Evolutionary conservation across 2,329 filamentous ascomycete genomes (phyloP), one percentile per base, ranked within the genome.

Genomic region (Alternaria panax): DNA sequence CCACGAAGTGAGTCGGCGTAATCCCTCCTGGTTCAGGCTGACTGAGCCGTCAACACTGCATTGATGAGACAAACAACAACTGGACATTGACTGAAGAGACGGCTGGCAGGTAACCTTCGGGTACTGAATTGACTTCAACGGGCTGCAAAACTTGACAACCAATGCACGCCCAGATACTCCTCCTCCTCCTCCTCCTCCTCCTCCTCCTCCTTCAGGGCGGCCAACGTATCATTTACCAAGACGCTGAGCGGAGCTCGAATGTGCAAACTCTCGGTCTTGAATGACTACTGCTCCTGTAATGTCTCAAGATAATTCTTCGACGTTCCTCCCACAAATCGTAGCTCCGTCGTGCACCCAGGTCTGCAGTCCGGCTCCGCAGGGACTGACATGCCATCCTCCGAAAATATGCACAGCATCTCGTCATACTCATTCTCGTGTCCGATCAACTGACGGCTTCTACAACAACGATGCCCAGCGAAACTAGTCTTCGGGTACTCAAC

Each of bases 1-100:
- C 38, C 48, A 61, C 32, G 55, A 60, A 54, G 62, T 67, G 58
- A 67, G 72, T 71, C 59, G 63, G 72, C 65, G 67, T 66, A 66
- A 68, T 61, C 55, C 51, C 51, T 63, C 47, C 54, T 59, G 48
- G 59, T 62, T 59, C 45, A 62, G 50, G 46, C 51, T 65, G 41
- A 40, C 60, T 57, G 50, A 58, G 42, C 51, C 40, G 46, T 64
- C 43, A 45, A 54, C 22, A 41, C 42, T 63, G 51, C 57, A 36
- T 52, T 25, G 60, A 45, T 59, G 53, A 64, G 54, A 60, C 55
- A 59, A 59, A 53, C 50, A 50, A 56, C 47, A 47, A 54, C 34
- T 48, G 51, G 32, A 53, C 45, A 57, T 22, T 54, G 48, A 56
- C 54, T 65, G 52, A 59, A 51, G 61, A 32, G 40, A 43, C 34